phyloP scores from a whole-genome alignment of 805 yeast species.

The fission yeast (Schizosaccharomyces pombe) region DNA sequence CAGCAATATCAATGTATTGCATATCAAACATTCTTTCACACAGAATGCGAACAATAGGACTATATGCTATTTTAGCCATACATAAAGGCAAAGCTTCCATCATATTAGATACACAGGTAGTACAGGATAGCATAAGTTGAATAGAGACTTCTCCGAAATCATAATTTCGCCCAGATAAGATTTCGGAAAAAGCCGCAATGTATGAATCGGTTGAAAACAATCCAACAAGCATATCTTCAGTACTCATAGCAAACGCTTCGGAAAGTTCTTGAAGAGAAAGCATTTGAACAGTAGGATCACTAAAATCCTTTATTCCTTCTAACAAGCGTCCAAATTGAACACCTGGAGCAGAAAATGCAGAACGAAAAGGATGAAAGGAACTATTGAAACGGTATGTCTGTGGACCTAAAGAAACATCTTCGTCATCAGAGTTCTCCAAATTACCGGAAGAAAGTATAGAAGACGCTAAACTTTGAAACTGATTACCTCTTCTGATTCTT shows the following conservation, averaged over 20 bases:
- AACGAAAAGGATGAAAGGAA: slow-evolving; percentile 8
- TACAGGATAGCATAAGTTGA: slow-evolving; percentile 62
- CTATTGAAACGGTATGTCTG: no score
- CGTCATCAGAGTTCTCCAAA: slow-evolving; percentile 11
- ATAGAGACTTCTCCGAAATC: slow-evolving; percentile 25
- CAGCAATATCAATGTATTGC: slow-evolving; percentile 72
- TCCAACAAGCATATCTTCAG: slow-evolving; percentile 14
- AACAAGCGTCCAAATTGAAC: slow-evolving; percentile 9
- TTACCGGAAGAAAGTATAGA: neutral
- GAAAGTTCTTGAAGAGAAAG: slow-evolving; percentile 16
- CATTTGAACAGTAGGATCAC: slow-evolving; percentile 14
- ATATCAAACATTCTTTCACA: slow-evolving; percentile 47
- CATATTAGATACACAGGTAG: slow-evolving; percentile 62
- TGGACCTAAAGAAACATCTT: neutral
- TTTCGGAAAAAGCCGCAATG: slow-evolving; percentile 28
- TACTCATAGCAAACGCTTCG: slow-evolving; percentile 15
- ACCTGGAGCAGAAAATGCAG: neutral
- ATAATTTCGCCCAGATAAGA: slow-evolving; percentile 26
- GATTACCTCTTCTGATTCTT: neutral
- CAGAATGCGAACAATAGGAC: slow-evolving; percentile 42
- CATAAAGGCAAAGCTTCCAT: slow-evolving; percentile 51
- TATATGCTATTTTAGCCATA: slow-evolving; percentile 35
- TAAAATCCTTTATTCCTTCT: slow-evolving; percentile 12
- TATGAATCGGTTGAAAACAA: slow-evolving; percentile 34
- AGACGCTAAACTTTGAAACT: neutral